Evolutionary conservation across 73 alveolate genomes (phyloP), one percentile per base, ranked within the genome.

Genomic region (Breviolum minutum): DNA sequence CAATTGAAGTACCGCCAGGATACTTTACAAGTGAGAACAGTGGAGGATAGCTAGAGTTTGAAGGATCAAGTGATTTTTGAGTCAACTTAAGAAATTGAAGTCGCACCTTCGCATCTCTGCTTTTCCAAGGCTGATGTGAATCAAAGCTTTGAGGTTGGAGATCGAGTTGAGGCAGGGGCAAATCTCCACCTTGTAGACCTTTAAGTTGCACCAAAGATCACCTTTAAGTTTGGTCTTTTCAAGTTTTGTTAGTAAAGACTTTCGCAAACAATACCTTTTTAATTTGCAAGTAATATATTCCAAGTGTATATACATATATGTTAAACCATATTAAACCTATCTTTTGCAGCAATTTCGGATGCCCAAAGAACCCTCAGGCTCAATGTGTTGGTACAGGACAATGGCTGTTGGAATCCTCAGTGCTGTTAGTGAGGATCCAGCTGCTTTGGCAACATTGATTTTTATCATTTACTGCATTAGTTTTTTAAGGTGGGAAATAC

Each of bases 131-230:
- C 92, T 63, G 64, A 86, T 61, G 80, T 27, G n/a, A 63, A 30
- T 62, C 94, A 63, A 32, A 68, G 97, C 89, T 91, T 91, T 40
- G 97, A 91, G 14, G 97, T 91, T 22, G 97, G 97, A 8, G 97
- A 91, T 91, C 97, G 97, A 0, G 97, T 91, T 74, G 97, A 91
- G 97, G 97, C 40, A 91, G 97, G 97, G 24, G 79, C 32, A 40
- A 40, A 40, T 40, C 54, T 40, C 54, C 54, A 40, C 54, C 54
- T 40, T 40, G 54, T 40, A 40, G 0, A 3, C 54, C 3, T 40
- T 40, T 40, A 40, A 40, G 54, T 40, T 40, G 0, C 54, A 40
- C 54, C 54, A 40, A 40, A 40, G 0, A n/a, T 8, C 81, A 20
- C 40, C 81, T 8, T n/a, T 71, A 71, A 30, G 13, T 5, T n/a